Base-by-base conservation (phyloP, 306 rosid species). In the Fragaria nilgerrensis region DNA sequence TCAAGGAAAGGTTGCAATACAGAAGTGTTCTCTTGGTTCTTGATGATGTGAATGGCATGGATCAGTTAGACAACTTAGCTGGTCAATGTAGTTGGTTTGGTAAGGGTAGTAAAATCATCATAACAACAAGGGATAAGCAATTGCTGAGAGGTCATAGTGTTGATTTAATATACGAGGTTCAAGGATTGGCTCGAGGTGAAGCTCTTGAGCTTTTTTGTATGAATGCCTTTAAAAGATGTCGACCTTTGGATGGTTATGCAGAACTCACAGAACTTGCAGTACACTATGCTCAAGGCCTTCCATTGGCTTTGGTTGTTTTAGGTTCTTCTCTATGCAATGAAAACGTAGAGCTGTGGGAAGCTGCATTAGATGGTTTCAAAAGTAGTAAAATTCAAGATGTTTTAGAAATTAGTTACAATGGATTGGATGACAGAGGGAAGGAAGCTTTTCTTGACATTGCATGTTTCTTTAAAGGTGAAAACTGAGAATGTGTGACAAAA, bases 231-330 rank as follows among this genome's bases (percentile, higher is more conserved):
- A 39, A 37, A 1, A 39, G 45, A 39, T 39, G 2, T 67, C 16
- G 0, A 36, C 72, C 50, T 0, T 13, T 15, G 2, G 5, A 5
- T 4, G 49, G 5, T 20, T 67, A 37, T 67, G 72, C 10, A 48
- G 4, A 67, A 20, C 50, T 67, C 0, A 2, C 72, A 19, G 9
- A 1, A 19, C 4, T 9, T 20, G 5, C 45, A 39, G 15, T 67
- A 67, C 2, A 9, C 15, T 39, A 67, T 39, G 72, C 9, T 67
- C 72, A 67, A 20, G 19, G 34, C 25, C 72, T 67, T 39, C 90
- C 90, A 36, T 1, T 87, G 77, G 86, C 82, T 59, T 59, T 84
- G 66, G 72, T 74, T 67, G 82, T 82, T 45, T 77, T 87, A 78
- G 90, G 90, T 9, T 80, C 83, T 5, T 73, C 77, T 77, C 66